Evolutionary conservation across 306 rosid species (phyloP).

Genomic region (Cyamopsis tetragonoloba): DNA sequence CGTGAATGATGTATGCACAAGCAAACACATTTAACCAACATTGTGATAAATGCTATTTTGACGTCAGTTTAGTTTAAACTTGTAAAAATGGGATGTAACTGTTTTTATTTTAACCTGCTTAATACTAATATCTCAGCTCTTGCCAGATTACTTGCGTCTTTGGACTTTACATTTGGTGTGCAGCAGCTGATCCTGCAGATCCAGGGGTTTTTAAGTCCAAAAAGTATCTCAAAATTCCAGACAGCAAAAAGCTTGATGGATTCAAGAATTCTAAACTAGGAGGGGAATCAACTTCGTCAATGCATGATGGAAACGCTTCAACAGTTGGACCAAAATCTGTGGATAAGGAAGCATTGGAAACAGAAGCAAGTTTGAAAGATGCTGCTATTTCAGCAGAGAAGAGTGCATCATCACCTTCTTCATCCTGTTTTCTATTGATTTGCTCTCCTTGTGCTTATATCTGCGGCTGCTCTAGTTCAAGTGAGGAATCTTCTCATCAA

Average conservation of each 20-base stretch:
- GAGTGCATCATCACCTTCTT: constrained; percentile 29
- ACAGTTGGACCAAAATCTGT: constrained; percentile 54
- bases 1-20: not conserved
- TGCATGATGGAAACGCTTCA: constrained; percentile 52
- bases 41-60: not conserved
- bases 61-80: not conserved
- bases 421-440: constrained; percentile 50
- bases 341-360: constrained; percentile 46
- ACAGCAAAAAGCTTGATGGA: constrained; percentile 43
- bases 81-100: not conserved
- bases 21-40: not conserved
- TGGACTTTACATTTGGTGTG: constrained; percentile 93
- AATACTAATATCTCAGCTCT: constrained; percentile 29
- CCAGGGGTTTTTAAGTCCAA: constrained; percentile 91
- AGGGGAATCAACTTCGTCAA: constrained; percentile 63
- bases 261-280: constrained; percentile 58
- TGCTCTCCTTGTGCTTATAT: constrained; percentile 75
- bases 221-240: constrained; percentile 65
- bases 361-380: constrained; percentile 50
- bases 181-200: constrained; percentile 98
- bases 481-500: constrained; percentile 54
- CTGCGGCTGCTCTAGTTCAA: constrained; percentile 51
- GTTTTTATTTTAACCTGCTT: not conserved
- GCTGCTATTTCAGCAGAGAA: constrained; percentile 32
- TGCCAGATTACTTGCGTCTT: constrained; percentile 82